Conservation (phyloP, 2,329 filamentous ascomycete genomes). For the Ceratocystis eucalypticola region DNA sequence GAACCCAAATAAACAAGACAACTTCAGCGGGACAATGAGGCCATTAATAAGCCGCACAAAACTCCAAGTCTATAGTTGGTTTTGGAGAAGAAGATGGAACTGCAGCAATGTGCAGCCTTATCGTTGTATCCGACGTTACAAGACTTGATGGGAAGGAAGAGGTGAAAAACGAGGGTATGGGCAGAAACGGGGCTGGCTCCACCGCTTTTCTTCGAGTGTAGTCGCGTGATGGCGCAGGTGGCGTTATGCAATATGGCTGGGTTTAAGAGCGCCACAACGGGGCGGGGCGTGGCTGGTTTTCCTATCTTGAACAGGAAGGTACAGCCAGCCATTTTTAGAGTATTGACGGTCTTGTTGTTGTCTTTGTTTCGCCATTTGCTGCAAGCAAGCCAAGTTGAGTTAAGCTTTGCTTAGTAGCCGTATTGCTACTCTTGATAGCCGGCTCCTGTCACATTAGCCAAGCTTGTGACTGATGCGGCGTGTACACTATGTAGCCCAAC, state of each 20-base stretch:
- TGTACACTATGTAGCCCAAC: too few species aligned
- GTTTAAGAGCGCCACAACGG: not conserved
- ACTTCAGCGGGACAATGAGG: not conserved
- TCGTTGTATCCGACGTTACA: slow-evolving; percentile 7
- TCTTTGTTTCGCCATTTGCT: not conserved
- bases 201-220: not conserved
- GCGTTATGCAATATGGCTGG: slow-evolving; percentile 3
- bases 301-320: not conserved
- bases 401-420: too few species aligned
- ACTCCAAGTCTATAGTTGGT: not conserved
- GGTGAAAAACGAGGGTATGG: slow-evolving; percentile 10
- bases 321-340: not conserved
- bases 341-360: not conserved
- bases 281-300: not conserved
- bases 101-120: slow-evolving; percentile 3
- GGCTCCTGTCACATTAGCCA: too few species aligned
- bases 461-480: not conserved
- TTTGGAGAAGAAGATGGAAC: not conserved
- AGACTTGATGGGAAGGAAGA: not conserved
- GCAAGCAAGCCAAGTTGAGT: too few species aligned
- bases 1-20: not conserved
- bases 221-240: not conserved
- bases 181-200: slow-evolving; percentile 8
- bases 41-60: not conserved
- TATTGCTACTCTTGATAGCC: too few species aligned